phyloP scores from a whole-genome alignment of 805 yeast species.

The Wickerhamiella sorbophila region DNA sequence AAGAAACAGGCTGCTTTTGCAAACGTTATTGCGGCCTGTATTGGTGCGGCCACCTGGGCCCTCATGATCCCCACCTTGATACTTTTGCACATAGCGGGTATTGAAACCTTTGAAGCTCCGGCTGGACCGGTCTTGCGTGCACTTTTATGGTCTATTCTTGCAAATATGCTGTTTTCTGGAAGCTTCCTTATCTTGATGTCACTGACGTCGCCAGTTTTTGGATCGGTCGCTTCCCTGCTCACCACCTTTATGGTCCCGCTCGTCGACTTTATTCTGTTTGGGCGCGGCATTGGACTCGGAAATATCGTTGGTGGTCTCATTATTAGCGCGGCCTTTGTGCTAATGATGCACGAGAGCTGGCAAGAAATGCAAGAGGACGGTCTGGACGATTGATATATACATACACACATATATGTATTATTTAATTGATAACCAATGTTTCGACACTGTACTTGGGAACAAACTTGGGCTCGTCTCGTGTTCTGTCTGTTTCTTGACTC shows the following conservation, averaged over 20 bases:
- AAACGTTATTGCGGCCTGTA: constrained; percentile 52
- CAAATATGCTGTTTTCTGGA: constrained; percentile 56
- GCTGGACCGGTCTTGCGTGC: constrained; percentile 30
- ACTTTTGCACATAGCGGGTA: constrained; percentile 37
- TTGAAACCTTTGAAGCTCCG: constrained; percentile 46
- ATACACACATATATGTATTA: background rate
- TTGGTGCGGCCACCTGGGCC: constrained; percentile 44
- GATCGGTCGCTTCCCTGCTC: constrained; percentile 49
- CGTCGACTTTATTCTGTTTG: constrained; percentile 57
- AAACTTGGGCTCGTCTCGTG: constrained; percentile 2
- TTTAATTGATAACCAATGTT: constrained; percentile 16
- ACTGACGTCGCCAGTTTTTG: constrained; percentile 70
- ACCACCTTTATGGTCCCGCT: constrained; percentile 71
- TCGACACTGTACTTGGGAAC: constrained; percentile 25
- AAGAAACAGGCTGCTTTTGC: constrained; percentile 71
- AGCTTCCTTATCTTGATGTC: constrained; percentile 67
- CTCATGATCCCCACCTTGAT: constrained; percentile 37
- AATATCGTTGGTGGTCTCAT: constrained; percentile 58
- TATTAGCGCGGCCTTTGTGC: constrained; percentile 52
- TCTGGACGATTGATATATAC: constrained; percentile 17
- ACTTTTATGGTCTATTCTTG: constrained; percentile 38
- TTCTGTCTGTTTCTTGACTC: constrained; percentile 5
- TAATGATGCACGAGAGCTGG: constrained; percentile 29
- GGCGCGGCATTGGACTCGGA: constrained; percentile 36
- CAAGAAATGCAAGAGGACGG: constrained; percentile 28